These are phyloP conservation scores for Nicotiana rustica DNA, from an alignment of 305 asterid species.

Conservation along the genomic window DNA sequence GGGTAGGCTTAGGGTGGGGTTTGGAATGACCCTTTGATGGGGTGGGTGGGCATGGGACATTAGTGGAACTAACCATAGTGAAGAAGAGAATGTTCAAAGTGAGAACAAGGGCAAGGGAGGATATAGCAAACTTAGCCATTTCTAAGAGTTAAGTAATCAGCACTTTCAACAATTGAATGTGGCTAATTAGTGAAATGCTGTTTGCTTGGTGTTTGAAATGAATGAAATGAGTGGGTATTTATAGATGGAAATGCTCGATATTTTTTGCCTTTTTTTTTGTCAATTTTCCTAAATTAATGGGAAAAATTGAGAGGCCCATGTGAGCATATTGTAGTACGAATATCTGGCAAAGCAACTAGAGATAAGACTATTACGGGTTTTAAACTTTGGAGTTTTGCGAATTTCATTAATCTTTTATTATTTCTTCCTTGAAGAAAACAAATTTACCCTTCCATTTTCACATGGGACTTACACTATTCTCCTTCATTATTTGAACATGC, in stretches of 20 bases:
- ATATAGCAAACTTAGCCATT: slow-evolving; percentile 40
- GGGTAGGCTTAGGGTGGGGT: background rate
- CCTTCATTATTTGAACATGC: background rate
- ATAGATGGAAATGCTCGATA: slow-evolving; percentile 13
- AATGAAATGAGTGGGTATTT: slow-evolving; percentile 30
- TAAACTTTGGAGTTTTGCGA: slow-evolving; percentile 26
- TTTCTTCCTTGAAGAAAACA: background rate
- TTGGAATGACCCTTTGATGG: background rate
- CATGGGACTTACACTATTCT: slow-evolving; percentile 22
- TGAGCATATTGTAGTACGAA: background rate
- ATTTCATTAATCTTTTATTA: background rate
- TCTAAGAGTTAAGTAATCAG: background rate
- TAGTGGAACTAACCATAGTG: slow-evolving; percentile 42
- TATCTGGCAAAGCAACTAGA: slow-evolving; percentile 19
- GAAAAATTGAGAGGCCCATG: slow-evolving; percentile 1
- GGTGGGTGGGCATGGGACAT: slow-evolving; percentile 44
- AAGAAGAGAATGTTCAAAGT: slow-evolving; percentile 44
- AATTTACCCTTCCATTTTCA: background rate
- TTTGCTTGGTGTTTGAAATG: slow-evolving; percentile 24
- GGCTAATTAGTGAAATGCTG: slow-evolving; percentile 2
- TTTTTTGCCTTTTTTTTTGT: background rate
- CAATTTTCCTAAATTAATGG: background rate
- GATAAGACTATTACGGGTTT: background rate
- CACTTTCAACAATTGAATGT: background rate
- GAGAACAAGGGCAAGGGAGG: slow-evolving; percentile 40